Evolutionary conservation across 192 early-diverging fungal species (phyloP), one percentile per base, ranked within the genome.

Genomic region (Entomortierella lignicola): DNA sequence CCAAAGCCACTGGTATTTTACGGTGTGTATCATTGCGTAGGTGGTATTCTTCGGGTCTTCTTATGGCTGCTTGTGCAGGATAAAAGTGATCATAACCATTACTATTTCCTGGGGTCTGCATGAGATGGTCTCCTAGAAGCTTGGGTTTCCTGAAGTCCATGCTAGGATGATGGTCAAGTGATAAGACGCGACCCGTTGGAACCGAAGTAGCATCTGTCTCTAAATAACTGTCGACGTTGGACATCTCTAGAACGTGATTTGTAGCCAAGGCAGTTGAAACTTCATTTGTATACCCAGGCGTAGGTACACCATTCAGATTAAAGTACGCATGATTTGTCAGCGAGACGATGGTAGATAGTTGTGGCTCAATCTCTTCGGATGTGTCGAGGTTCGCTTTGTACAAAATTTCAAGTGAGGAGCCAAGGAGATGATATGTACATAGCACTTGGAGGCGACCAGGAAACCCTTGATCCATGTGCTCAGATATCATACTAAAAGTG

Each of bases 281-380:
- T 26, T 71, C 25, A 90, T 77, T 8, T 84, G 84, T 13, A 77
- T 74, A 12, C 80, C 77, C 13, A 41, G 37, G 11, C 70, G 83
- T 55, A 23, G 75, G 75, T 34, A 90, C 83, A 21, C 96, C 95
- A 41, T 92, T 87, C 34, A 98, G 81, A 72, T 95, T 95, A 81
- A 95, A 97, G 82, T 96, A 98, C 20, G 92, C 82, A 71, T 98
- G 96, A 81, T 92, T 94, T 13, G 96, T 95, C 13, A 96, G 77
- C 51, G 93, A 95, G 13, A 93, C 73, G 43, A 92, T 77, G 0
- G 91, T 94, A 4, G 73, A 58, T 8, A 88, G 73, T 15, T 85
- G 82, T 11, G 52, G 8, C 13, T 86, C 73, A 8, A 5, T n/a
- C n/a, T 30, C 13, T 39, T n/a, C 10, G 8, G 30, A 12, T 8